Conservation (phyloP, 177 flowering plant species). For the Tripterygium wilfordii region DNA sequence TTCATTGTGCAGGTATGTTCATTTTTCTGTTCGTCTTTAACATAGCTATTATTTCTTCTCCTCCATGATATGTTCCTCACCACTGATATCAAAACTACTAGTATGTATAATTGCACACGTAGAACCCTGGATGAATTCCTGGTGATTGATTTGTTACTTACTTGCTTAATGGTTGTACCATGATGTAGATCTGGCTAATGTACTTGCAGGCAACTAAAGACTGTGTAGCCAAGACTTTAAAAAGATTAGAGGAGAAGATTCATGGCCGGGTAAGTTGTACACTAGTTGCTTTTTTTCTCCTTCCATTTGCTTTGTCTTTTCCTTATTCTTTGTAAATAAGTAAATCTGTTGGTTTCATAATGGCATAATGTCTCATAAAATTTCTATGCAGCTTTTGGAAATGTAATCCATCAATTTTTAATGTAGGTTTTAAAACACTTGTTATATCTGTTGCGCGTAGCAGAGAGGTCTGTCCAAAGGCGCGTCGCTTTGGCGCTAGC, state of each 20-base stretch:
- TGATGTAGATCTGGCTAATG: too few relatives aligned
- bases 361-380: background rate
- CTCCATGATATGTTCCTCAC: too few relatives aligned
- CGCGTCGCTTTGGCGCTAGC: constrained; percentile 96
- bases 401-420: constrained; percentile 4
- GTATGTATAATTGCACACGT: too few relatives aligned
- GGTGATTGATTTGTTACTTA: too few relatives aligned
- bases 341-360: too few relatives aligned
- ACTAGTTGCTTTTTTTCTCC: background rate
- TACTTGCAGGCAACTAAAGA: constrained; percentile 90
- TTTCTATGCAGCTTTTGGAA: background rate
- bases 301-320: too few relatives aligned
- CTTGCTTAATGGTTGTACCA: too few relatives aligned
- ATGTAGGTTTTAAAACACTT: constrained; percentile 65
- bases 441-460: constrained; percentile 72
- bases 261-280: constrained; percentile 63
- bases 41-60: too few relatives aligned
- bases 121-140: too few relatives aligned
- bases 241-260: constrained; percentile 94
- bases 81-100: too few relatives aligned
- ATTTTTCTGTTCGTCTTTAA: too few relatives aligned
- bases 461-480: constrained; percentile 66
- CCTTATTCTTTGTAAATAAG: too few relatives aligned
- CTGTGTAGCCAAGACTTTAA: constrained; percentile 96
- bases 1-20: constrained; percentile 75